Base-by-base conservation (phyloP, 2,329 filamentous ascomycete species). In the Colletotrichum spinosum region DNA sequence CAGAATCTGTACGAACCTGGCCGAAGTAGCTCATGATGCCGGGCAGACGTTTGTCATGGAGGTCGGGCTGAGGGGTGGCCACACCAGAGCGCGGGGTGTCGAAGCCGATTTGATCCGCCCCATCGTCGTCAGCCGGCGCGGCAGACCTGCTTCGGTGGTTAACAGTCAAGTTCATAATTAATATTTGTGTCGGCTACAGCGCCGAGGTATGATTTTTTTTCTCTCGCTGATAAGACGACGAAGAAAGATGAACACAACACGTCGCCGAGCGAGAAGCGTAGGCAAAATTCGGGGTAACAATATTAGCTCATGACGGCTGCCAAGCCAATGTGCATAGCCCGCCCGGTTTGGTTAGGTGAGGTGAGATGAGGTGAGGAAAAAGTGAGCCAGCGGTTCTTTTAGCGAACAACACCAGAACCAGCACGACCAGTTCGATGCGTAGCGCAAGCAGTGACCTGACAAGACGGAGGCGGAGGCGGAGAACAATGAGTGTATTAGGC, bases 21-120 rank as follows among this genome's bases (percentile, higher is more conserved):
- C 91, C 92, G 87, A 98, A 97, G 86, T 96, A 97, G 85, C 91
- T 97, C 87, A 96, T 91, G 83, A 98, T 97, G 78, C 94, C 93
- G 72, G 96, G 96, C 77, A 97, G 86, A 81, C 96, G 92, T 83
- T 97, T 97, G 83, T 99, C 96, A 75, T 92, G 90, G 69, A 92
- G 90, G 81, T 98, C 95, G 71, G 96, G 96, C 75, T 94, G 92
- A 71, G 96, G 96, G 69, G 96, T 99, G 71, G 93, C 92, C 78
- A 97, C 88, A 75, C 94, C 94, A 72, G 94, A 97, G 74, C 94
- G 92, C 73, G 94, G 96, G 58, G 92, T 94, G 72, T 93, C 91
- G 78, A 91, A 92, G 76, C 93, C 92, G 77, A 93, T 91, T 72
- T 93, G 90, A 78, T 94, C 91, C 76, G 84, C 83, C 73, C 83